Percentiles rank a stretch among this genome's conserved stretches.
These are phyloP conservation scores for Fraxinus anomala DNA, from an alignment of 257 asterid genomes.

Conservation along the genomic window DNA sequence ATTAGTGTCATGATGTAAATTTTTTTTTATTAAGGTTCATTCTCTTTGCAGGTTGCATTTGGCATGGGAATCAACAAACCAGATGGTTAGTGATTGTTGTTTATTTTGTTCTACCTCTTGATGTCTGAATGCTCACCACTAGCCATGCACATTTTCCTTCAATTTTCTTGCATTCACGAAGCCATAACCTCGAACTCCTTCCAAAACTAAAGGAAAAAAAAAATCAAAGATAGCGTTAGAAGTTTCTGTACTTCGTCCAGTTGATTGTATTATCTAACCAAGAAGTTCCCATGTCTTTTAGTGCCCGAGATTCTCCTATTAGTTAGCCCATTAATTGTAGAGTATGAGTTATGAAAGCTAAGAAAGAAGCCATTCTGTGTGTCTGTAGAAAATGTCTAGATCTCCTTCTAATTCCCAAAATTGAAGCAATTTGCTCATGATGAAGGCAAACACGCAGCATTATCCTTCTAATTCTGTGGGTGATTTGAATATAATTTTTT, in stretches of 20 bases:
- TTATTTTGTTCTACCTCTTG: conserved; percentile 19
- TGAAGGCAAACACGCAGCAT: conserved; percentile 18
- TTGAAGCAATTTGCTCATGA: conserved; percentile 1
- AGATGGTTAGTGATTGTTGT: conserved; percentile 68
- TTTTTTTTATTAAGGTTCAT: background rate
- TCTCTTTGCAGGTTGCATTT: conserved; percentile 82
- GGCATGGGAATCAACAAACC: conserved; percentile 99
- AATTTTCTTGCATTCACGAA: conserved; percentile 16
- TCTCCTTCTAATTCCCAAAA: conserved; percentile 11
- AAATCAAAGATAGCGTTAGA: conserved; percentile 3
- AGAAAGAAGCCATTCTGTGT: conserved; percentile 12
- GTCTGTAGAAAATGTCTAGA: conserved; percentile 11
- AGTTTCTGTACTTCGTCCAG: conserved; percentile 12
- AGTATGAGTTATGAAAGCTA: conserved; percentile 4
- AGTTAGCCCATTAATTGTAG: conserved; percentile 1
- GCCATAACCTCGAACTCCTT: conserved; percentile 14
- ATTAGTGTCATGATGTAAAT: conserved; percentile 10
- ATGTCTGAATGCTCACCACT: conserved; percentile 13
- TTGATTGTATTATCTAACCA: conserved; percentile 1
- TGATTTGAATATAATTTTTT: background rate
- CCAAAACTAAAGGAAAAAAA: background rate
- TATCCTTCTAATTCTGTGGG: background rate
- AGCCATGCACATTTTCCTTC: background rate
- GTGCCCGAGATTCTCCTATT: conserved; percentile 20
- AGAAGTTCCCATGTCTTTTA: conserved; percentile 19